Conservation (phyloP, 306 rosid species). For the Lupinus albus region DNA sequence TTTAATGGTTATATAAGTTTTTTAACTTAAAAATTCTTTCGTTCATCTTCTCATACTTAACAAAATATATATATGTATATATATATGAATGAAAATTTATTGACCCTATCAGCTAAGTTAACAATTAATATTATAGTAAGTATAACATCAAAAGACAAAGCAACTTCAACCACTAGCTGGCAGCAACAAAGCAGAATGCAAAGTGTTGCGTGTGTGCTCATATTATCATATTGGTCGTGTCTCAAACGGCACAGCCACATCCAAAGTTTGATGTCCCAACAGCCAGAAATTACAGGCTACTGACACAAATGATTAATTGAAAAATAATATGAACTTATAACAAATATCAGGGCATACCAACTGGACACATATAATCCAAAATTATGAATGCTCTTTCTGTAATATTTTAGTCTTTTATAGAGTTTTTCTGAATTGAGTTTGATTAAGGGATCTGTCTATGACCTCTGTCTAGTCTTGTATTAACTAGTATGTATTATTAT, state of each 20-base stretch:
- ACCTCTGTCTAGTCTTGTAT: neutral
- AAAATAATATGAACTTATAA: neutral
- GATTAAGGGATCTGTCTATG: conserved; percentile 7
- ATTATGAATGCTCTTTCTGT: neutral
- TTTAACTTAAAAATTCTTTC: too few relatives aligned
- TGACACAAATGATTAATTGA: neutral
- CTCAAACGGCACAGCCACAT: conserved; percentile 39
- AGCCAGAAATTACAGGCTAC: conserved; percentile 40
- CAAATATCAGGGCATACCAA: conserved; percentile 20
- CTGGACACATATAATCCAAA: conserved; percentile 25
- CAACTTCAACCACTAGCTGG: conserved; percentile 45
- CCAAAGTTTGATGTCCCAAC: conserved; percentile 46
- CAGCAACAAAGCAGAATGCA: conserved; percentile 40
- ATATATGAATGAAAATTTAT: conserved; percentile 5
- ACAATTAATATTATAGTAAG: conserved; percentile 10
- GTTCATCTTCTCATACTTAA: too few relatives aligned
- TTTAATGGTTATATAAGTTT: too few relatives aligned
- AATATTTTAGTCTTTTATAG: neutral
- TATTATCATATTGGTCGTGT: conserved; percentile 28
- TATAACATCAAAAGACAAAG: conserved; percentile 39
- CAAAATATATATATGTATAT: too few relatives aligned
- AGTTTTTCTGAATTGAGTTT: conserved; percentile 4
- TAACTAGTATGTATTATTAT: neutral
- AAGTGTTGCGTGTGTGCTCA: conserved; percentile 38
- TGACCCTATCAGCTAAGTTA: conserved; percentile 48